phyloP scores from a whole-genome alignment of 2,329 filamentous ascomycete genomes.

The Talaromyces marneffei region DNA sequence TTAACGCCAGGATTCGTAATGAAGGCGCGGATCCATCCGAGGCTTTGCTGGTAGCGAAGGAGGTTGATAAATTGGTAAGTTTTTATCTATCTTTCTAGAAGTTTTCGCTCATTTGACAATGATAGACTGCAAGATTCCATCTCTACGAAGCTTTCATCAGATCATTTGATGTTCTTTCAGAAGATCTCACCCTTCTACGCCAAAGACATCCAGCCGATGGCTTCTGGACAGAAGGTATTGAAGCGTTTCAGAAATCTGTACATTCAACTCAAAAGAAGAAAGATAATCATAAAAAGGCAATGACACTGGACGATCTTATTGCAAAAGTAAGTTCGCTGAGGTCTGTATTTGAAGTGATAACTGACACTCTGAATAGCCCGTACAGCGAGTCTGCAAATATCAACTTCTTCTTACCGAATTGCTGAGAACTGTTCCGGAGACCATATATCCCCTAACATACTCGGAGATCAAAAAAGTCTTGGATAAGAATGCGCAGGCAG shows the following conservation, averaged over 20 bases:
- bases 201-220: slow-evolving; percentile 68
- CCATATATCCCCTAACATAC: slow-evolving; percentile 78
- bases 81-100: neutral
- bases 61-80: slow-evolving; percentile 50
- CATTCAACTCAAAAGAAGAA: slow-evolving; percentile 61
- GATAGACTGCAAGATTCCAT: slow-evolving; percentile 72
- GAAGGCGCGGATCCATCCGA: slow-evolving; percentile 49
- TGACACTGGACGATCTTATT: slow-evolving; percentile 78
- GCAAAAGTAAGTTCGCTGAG: slow-evolving; percentile 62
- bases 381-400: slow-evolving; percentile 88
- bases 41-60: slow-evolving; percentile 48
- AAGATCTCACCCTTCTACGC: slow-evolving; percentile 66
- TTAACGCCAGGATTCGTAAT: slow-evolving; percentile 28
- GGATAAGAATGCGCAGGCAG: slow-evolving; percentile 65
- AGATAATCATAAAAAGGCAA: slow-evolving; percentile 63
- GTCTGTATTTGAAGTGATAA: neutral
- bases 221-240: slow-evolving; percentile 76
- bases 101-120: slow-evolving; percentile 40
- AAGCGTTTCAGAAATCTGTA: slow-evolving; percentile 71
- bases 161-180: slow-evolving; percentile 79
- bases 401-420: slow-evolving; percentile 80
- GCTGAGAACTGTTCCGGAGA: slow-evolving; percentile 72
- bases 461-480: slow-evolving; percentile 71
- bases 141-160: slow-evolving; percentile 88
- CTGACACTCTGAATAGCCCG: slow-evolving; percentile 55